Conservation (phyloP, 306 rosid species). For the Sesbania bispinosa region DNA sequence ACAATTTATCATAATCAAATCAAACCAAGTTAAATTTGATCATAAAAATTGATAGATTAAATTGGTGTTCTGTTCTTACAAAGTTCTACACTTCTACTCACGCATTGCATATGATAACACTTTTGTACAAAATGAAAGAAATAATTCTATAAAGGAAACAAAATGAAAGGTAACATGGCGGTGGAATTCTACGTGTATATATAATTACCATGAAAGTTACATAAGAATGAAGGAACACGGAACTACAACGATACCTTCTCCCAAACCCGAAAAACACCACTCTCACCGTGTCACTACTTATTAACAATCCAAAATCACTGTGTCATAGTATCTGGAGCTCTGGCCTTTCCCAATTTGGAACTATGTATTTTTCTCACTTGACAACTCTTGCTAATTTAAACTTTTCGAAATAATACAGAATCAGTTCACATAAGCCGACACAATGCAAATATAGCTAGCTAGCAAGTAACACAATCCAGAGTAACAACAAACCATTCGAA, state of each 20-base stretch:
- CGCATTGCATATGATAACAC: no score
- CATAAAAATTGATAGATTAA: no score
- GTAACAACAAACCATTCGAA: neutral
- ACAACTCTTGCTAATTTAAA: neutral
- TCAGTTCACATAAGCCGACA: neutral
- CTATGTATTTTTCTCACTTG: neutral
- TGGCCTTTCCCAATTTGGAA: neutral
- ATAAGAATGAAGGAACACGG: neutral
- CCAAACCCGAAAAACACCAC: neutral
- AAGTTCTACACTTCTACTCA: no score
- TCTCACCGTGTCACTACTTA: neutral
- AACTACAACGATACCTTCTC: neutral
- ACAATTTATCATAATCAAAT: no score
- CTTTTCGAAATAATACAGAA: neutral
- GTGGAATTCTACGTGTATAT: neutral
- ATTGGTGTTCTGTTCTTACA: no score
- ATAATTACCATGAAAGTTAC: no score
- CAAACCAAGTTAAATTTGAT: no score
- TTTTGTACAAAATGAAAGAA: no score
- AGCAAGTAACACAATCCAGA: neutral
- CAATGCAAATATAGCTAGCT: neutral
- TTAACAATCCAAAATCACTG: neutral
- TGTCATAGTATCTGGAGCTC: neutral
- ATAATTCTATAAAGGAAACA: no score
- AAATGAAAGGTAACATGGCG: no score